phyloP scores from a whole-genome alignment of 2,329 filamentous ascomycete species.

The Fusarium pseudoanthophilum region DNA sequence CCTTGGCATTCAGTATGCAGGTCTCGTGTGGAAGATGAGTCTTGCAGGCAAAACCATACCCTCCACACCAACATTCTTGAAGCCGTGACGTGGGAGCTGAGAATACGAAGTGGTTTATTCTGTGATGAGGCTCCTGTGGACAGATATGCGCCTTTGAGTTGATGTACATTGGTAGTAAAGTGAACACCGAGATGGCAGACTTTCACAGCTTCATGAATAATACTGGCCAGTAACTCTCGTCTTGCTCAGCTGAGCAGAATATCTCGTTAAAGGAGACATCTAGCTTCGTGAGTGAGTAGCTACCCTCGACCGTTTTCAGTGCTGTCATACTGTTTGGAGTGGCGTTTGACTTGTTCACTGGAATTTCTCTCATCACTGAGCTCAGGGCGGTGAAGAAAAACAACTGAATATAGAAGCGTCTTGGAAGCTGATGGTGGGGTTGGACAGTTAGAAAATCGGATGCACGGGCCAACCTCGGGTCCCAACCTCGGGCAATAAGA shows the following conservation, averaged over 20 bases:
- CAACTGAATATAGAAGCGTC: slow-evolving; percentile 33
- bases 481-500: slow-evolving; percentile 43
- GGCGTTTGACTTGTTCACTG: slow-evolving; percentile 37
- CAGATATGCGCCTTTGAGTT: background rate
- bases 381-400: slow-evolving; percentile 33
- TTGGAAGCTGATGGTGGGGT: slow-evolving; percentile 36
- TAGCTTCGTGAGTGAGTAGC: background rate
- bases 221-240: background rate
- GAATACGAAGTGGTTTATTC: background rate
- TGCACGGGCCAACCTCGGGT: slow-evolving; percentile 40
- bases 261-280: background rate
- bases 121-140: background rate
- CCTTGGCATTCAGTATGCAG: slow-evolving; percentile 31
- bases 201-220: background rate
- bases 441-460: slow-evolving; percentile 23
- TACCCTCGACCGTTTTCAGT: background rate
- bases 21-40: slow-evolving; percentile 10
- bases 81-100: background rate
- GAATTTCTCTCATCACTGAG: slow-evolving; percentile 38
- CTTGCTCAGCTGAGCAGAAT: background rate
- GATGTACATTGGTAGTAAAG: background rate
- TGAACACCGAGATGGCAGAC: slow-evolving; percentile 10
- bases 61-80: slow-evolving; percentile 13
- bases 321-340: slow-evolving; percentile 13
- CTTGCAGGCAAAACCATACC: slow-evolving; percentile 14